Base-by-base conservation (phyloP, 1,139 yeast species). In the Nematodospora anomalae region DNA sequence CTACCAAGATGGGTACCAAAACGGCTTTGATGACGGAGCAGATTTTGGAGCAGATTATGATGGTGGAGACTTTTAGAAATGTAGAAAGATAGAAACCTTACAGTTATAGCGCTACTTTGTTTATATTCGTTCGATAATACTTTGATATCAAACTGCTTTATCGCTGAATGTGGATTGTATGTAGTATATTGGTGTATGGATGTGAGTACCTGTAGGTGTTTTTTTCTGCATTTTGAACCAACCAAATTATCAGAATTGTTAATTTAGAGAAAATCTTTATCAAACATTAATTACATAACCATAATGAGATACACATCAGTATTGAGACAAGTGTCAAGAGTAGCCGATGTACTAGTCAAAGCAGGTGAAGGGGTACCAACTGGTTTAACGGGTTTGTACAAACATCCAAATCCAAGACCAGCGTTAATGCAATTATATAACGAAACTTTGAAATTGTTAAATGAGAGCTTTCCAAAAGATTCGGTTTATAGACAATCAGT, bases 361-460 rank as follows among this genome's bases (percentile, higher is more conserved):
- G 69, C 88, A n/a, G 78, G 79, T 4, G 64, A 71, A 31, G 92
- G 92, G 8, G 71, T 74, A 47, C 85, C 92, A 26, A 86, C 95
- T 26, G 96, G 96, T 50, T 55, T 87, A 44, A 76, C 95, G 6
- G 95, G 95, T 1, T 60, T 87, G 44, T 73, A 68, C 57, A 84
- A 82, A 55, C 95, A 86, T 57, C 95, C 95, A 39, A 76, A 83
- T 58, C 95, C 96, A 40, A 78, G 88, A 59, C 92, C 94, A 3
- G 86, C 90, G 3, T 71, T 87, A 51, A 66, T 80, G 41, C 75
- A 84, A 36, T 69, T 86, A 33, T 87, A 87, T 65, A 76, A 76
- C 47, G 78, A 83, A 41, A 87, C 96, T 2, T 67, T 87, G 51
- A 62, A 66, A 30, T 71, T 77, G 33, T 68, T 87, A 50, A 64